A percentile compares a stretch with the other conserved stretches of the same genome.
phyloP scores from a whole-genome alignment of 2,329 filamentous ascomycete genomes.

The Elsinoe arachidis region DNA sequence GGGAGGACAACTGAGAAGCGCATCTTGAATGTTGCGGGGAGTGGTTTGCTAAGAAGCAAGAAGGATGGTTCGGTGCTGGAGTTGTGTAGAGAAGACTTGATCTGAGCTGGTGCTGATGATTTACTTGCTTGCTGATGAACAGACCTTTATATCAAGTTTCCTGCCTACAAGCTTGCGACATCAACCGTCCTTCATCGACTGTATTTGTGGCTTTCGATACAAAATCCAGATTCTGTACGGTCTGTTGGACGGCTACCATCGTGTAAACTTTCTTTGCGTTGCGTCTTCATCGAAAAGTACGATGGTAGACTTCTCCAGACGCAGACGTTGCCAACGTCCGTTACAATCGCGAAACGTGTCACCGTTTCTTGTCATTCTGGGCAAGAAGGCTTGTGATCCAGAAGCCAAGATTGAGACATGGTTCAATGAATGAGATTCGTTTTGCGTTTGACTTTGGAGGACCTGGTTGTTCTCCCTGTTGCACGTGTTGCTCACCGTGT shows the following conservation, averaged over 20 bases:
- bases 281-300: not conserved
- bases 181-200: not conserved
- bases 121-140: not conserved
- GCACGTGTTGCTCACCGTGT: no score
- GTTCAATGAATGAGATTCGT: not conserved
- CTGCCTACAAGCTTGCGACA: not conserved
- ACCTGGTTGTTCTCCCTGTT: no score
- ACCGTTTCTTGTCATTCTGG: constrained; percentile 1
- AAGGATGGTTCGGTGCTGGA: not conserved
- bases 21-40: not conserved
- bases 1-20: not conserved
- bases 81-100: not conserved
- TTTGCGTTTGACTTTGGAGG: not conserved
- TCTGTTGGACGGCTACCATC: not conserved
- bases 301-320: not conserved
- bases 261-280: not conserved
- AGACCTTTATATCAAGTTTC: not conserved
- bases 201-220: not conserved
- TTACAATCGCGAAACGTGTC: not conserved
- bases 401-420: not conserved
- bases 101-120: not conserved
- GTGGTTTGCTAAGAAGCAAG: not conserved
- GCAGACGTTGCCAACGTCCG: not conserved
- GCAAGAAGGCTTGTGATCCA: not conserved
- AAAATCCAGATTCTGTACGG: not conserved